phyloP scores from a whole-genome alignment of 768 basidiomycete genomes.

The Russula abietina region DNA sequence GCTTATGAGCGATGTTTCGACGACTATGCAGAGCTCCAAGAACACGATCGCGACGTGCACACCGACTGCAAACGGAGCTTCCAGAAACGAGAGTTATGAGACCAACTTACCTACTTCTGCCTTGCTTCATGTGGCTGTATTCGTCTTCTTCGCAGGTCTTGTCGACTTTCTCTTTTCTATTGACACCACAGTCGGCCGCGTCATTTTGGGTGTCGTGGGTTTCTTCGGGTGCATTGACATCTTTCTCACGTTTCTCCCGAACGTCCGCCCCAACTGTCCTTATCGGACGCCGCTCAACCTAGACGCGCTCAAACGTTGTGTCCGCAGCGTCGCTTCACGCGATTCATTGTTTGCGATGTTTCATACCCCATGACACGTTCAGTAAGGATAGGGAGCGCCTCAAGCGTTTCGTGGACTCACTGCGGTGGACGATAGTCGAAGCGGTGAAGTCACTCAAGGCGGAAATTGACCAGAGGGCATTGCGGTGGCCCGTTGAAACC shows the following conservation, averaged over 20 bases:
- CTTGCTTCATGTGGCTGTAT: constrained; percentile 7
- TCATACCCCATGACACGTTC: not conserved
- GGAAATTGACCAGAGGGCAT: constrained; percentile 3
- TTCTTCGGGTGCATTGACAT: not conserved
- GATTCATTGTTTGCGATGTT: not conserved
- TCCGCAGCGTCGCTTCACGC: not conserved
- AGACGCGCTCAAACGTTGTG: not conserved
- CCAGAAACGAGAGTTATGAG: constrained; percentile 32
- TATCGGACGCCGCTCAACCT: constrained; percentile 13
- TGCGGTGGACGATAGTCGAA: constrained; percentile 8
- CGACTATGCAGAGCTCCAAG: too few species aligned
- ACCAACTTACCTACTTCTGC: too few species aligned
- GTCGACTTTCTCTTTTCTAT: constrained; percentile 17
- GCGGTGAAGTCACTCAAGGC: not conserved
- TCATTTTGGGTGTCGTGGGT: not conserved
- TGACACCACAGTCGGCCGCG: not conserved
- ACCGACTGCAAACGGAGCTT: constrained; percentile 42
- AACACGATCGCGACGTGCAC: constrained; percentile 16
- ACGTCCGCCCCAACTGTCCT: constrained; percentile 9
- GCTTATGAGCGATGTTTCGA: too few species aligned
- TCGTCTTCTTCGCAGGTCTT: constrained; percentile 13
- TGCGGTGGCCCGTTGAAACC: constrained; percentile 3
- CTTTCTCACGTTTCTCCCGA: constrained; percentile 7
- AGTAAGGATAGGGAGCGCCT: not conserved
- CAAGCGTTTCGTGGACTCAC: not conserved